A percentile compares a stretch with the other conserved stretches of the same genome.
phyloP scores from a whole-genome alignment of 139 green algal genomes.

The Picochlorum sp. region DNA sequence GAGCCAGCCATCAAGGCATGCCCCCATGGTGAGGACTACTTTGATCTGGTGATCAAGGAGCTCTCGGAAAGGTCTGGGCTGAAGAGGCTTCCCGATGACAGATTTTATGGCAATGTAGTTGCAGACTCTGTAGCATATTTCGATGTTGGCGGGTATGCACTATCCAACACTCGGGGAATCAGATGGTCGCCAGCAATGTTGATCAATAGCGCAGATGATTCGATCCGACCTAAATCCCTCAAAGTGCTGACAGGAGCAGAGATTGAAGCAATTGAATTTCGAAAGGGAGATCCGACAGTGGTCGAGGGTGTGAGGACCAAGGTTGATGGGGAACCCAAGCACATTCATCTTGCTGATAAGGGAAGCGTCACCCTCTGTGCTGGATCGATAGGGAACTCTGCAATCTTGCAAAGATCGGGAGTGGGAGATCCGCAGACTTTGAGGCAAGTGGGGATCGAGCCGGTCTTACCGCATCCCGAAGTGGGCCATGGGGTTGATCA shows the following conservation, averaged over 20 bases:
- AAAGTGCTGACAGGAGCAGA: background rate
- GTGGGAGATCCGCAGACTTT: background rate
- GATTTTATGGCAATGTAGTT: background rate
- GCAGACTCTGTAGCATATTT: background rate
- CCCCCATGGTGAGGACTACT: background rate
- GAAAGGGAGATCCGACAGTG: background rate
- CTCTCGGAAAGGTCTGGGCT: background rate
- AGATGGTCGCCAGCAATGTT: background rate
- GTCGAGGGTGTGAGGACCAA: background rate
- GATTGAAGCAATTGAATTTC: background rate
- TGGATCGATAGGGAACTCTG: conserved; percentile 1
- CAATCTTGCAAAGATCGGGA: background rate
- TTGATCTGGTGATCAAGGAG: background rate
- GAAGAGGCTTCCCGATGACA: background rate
- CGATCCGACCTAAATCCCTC: background rate
- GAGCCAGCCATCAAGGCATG: conserved; percentile 1
- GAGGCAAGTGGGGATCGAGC: background rate
- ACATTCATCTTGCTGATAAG: background rate
- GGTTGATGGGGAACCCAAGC: background rate
- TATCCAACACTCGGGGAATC: background rate
- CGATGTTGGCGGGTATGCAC: background rate
- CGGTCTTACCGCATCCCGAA: background rate
- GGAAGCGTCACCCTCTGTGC: conserved; percentile 1
- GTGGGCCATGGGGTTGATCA: background rate
- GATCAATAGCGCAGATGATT: background rate